Evolutionary conservation across 768 basidiomycete species (phyloP).

Genomic region (Imleria badia): DNA sequence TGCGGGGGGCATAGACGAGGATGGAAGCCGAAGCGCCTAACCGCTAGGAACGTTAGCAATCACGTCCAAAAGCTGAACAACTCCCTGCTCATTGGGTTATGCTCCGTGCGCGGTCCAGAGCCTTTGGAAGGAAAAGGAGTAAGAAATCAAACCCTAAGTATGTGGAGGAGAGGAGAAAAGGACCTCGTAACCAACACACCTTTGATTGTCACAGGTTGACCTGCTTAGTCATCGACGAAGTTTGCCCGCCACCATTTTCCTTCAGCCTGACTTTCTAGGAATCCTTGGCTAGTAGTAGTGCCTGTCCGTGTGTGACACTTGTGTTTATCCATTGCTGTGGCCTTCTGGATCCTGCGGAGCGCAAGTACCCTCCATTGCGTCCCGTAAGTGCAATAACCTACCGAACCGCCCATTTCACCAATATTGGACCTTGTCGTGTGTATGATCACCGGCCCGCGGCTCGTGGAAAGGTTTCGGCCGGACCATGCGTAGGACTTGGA

Average conservation of each 20-base stretch:
- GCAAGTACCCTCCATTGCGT: slow-evolving; percentile 14
- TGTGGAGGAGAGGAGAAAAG: neutral
- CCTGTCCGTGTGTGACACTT: neutral
- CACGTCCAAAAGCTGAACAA: neutral
- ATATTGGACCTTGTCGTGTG: neutral
- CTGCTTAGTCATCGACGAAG: slow-evolving; percentile 23
- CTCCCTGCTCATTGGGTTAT: neutral
- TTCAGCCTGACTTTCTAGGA: slow-evolving; percentile 23
- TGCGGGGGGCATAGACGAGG: neutral
- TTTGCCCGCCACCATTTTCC: neutral
- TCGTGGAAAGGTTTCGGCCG: slow-evolving; percentile 16
- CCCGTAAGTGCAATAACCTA: slow-evolving; percentile 10
- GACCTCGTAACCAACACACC: neutral
- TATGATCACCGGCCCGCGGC: neutral
- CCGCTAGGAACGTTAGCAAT: neutral
- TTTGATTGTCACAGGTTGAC: neutral
- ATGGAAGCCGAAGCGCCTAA: slow-evolving; percentile 9
- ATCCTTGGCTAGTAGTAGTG: neutral
- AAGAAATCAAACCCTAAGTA: slow-evolving; percentile 1
- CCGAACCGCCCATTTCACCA: neutral
- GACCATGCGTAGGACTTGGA: slow-evolving; percentile 13
- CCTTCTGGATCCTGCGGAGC: slow-evolving; percentile 3
- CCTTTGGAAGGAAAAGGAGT: neutral
- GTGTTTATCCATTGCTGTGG: neutral
- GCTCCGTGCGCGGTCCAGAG: neutral